A percentile compares a stretch with the other conserved stretches of the same genome.
Evolutionary conservation across 345 rosid genomes (phyloP).

Genomic region (Toxicodendron radicans): DNA sequence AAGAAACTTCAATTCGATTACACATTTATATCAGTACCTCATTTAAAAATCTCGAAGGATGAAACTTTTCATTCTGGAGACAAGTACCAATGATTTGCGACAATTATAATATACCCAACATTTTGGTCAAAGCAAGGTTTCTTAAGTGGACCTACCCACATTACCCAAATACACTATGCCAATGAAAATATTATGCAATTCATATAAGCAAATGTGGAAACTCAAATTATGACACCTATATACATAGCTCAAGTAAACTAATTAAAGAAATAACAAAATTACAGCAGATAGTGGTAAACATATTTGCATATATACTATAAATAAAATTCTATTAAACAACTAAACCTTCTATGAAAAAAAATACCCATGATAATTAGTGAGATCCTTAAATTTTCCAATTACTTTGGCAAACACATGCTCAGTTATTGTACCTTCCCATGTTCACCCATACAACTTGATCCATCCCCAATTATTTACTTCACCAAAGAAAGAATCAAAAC

Average conservation of each 20-base stretch:
- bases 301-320: no score
- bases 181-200: conserved; percentile 5
- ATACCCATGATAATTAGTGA: background rate
- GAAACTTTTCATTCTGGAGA: no score
- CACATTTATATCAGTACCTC: no score
- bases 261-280: background rate
- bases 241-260: background rate
- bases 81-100: no score
- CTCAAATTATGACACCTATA: background rate
- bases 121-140: no score
- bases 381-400: background rate
- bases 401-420: background rate
- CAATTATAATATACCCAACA: no score
- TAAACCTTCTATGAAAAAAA: background rate
- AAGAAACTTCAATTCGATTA: no score
- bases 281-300: background rate
- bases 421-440: background rate
- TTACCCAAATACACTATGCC: no score
- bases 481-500: background rate
- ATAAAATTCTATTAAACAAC: no score
- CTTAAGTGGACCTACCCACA: no score
- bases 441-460: conserved; percentile 4
- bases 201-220: background rate
- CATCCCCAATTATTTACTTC: background rate
- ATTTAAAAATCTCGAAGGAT: no score